A percentile compares a stretch with the other conserved stretches of the same genome.
phyloP scores from a whole-genome alignment of 345 rosid species.

The Eucalyptus cloeziana region DNA sequence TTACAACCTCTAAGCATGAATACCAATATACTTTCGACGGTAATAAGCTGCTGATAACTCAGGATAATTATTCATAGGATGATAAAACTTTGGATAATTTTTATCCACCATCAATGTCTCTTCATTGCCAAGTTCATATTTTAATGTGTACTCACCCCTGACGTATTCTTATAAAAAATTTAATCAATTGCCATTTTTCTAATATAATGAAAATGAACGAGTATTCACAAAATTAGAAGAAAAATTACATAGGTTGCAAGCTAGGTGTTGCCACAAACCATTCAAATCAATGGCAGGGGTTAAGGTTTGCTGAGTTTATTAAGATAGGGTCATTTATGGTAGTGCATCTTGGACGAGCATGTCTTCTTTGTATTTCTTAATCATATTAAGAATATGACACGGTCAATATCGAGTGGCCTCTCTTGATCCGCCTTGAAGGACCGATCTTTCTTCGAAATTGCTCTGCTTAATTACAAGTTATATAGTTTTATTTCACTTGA shows the following conservation, averaged over 20 bases:
- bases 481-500: not conserved
- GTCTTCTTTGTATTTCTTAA: not conserved
- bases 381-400: not conserved
- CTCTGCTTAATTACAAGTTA: not conserved
- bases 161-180: not conserved
- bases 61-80: not conserved
- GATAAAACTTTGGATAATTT: not conserved
- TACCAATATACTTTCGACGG: not conserved
- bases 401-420: not conserved
- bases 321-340: not conserved
- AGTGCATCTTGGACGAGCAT: not conserved
- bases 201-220: not conserved
- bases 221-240: not conserved
- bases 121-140: not conserved
- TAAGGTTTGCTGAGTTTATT: not conserved
- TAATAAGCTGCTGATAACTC: not conserved
- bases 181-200: not conserved
- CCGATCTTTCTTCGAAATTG: not conserved
- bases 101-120: not conserved
- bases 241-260: not conserved
- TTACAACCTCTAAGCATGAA: not conserved
- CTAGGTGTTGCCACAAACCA: not conserved
- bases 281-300: not conserved
- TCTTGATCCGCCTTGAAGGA: not conserved
- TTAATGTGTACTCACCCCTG: not conserved